Percentiles rank a stretch among this genome's conserved stretches.
phyloP scores from a whole-genome alignment of 768 basidiomycete species.

The Mycena polygramma region DNA sequence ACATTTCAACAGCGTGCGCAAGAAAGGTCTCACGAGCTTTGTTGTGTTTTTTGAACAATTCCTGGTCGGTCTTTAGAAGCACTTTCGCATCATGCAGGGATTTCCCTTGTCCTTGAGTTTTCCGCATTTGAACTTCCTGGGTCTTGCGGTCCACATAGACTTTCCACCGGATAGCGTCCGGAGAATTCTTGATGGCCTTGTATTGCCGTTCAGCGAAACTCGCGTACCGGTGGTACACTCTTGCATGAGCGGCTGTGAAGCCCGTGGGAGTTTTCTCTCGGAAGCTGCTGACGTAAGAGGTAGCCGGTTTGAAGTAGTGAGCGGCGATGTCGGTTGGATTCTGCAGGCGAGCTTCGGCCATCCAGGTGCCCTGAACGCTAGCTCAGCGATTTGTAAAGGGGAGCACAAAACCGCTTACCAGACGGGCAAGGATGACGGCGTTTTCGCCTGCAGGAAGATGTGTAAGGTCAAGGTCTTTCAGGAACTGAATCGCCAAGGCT shows the following conservation, averaged over 20 bases:
- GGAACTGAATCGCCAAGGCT: slow-evolving; percentile 80
- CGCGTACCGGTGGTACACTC: slow-evolving; percentile 86
- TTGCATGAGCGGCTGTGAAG: slow-evolving; percentile 56
- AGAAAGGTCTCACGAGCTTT: slow-evolving; percentile 73
- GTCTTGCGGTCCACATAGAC: slow-evolving; percentile 80
- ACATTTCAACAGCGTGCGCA: slow-evolving; percentile 85
- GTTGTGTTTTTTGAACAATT: slow-evolving; percentile 68
- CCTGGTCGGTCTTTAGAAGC: slow-evolving; percentile 60
- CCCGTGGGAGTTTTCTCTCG: slow-evolving; percentile 25
- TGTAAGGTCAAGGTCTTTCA: slow-evolving; percentile 58
- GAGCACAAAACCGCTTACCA: slow-evolving; percentile 61
- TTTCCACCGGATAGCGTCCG: slow-evolving; percentile 77
- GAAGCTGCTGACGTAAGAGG: slow-evolving; percentile 45
- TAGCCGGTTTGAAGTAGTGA: slow-evolving; percentile 79
- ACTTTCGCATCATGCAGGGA: slow-evolving; percentile 37
- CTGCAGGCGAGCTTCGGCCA: slow-evolving; percentile 85
- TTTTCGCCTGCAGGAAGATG: slow-evolving; percentile 44
- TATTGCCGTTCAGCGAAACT: slow-evolving; percentile 92
- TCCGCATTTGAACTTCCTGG: slow-evolving; percentile 73
- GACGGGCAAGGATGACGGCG: slow-evolving; percentile 66
- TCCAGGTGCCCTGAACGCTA: slow-evolving; percentile 85
- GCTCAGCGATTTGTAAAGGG: neutral
- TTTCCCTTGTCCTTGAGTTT: slow-evolving; percentile 41
- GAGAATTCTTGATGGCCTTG: slow-evolving; percentile 74
- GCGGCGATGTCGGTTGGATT: slow-evolving; percentile 79